Base-by-base conservation (phyloP, 306 rosid species). In the Dryas octopetala region DNA sequence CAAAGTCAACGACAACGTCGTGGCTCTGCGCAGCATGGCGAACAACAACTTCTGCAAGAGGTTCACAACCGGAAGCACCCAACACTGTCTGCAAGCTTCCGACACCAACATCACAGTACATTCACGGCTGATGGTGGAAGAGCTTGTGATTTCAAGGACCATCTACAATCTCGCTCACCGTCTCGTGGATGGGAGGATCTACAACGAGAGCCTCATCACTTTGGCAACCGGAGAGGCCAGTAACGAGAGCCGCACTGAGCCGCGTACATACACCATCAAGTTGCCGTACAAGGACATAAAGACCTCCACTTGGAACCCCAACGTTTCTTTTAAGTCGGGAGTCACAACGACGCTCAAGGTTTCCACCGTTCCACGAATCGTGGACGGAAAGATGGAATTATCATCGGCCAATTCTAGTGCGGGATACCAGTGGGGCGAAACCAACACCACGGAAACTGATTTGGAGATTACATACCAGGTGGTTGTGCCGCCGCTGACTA, bases 131-230 rank as follows among this genome's bases (percentile, higher is more conserved):
- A 76, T 60, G n/a, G 28, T 77, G 11, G 62, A 59, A 14, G 81
- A 70, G 43, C 7, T 16, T 38, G 75, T 68, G 4, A 1, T 77
- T 1, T 59, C 66, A 3, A 71, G 73, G 44, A 3, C 12, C 4
- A 78, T 78, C 28, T 45, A 78, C 59, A 13, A 63, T 17, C 71
- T 78, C 7, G 28, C 55, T 12, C 71, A 45, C 28, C 68, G 78
- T 4, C 32, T 64, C 38, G 2, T 9, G 1, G 82, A 78, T 15
- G 49, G 74, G 0, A 40, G 77, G 47, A 54, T 71, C 48, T 63
- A 72, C 49, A 23, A 50, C 60, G 51, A 78, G 60, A 38, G 19
- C 0, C 16, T 68, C 2, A 32, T 64, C 40, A 40, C 48, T 2
- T 61, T 78, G 70, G 40, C 47, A n/a, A 63, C 73, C 4, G 76